Base-by-base conservation (phyloP, 805 yeast species). In the Wickerhamomyces chaumierensis region DNA sequence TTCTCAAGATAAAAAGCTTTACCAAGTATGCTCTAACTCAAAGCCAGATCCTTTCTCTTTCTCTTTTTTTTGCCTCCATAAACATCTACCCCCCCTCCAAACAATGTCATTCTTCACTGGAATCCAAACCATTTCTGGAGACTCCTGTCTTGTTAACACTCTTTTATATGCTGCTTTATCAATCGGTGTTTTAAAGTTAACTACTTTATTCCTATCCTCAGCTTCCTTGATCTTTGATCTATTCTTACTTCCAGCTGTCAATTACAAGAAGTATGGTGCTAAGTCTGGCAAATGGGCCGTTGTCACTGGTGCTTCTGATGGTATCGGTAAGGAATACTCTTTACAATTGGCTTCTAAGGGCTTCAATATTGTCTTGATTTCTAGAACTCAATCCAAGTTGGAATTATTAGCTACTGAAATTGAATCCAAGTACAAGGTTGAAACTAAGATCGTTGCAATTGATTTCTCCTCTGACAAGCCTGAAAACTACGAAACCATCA, bases 281-380 rank as follows among this genome's bases (percentile, higher is more conserved):
- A 66, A 67, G 43, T 37, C 47, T 13, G 81, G 81, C 20, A 67
- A 73, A 32, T 92, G 96, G 90, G 96, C 96, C n/a, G 82, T 92
- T 25, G 73, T 92, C 15, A 92, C 98, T 6, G 98, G 98, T 42
- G 94, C 96, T 3, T 85, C 96, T 36, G 97, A 92, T 57, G 98
- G 98, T 28, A 81, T 92, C 53, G 98, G 98, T 41, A 86, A 88
- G 57, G 95, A 92, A 58, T 92, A 74, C 55, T 79, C 96, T 2
- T 54, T 62, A 19, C 97, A 90, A 62, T 70, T 92, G 60, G 98
- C 97, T 12, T 60, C 69, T 39, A 77, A 72, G 47, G 95, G 95
- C 2, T 81, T 88, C 58, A 88, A 87, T 49, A 59, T 92, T 35
- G 78, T 85, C 12, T 69, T 92, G 48, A 78, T 90, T 14, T 83